Percentiles rank a stretch among this genome's conserved stretches.
phyloP scores from a whole-genome alignment of 352 stramenopile species.

The Phytophthora tentaculata region DNA sequence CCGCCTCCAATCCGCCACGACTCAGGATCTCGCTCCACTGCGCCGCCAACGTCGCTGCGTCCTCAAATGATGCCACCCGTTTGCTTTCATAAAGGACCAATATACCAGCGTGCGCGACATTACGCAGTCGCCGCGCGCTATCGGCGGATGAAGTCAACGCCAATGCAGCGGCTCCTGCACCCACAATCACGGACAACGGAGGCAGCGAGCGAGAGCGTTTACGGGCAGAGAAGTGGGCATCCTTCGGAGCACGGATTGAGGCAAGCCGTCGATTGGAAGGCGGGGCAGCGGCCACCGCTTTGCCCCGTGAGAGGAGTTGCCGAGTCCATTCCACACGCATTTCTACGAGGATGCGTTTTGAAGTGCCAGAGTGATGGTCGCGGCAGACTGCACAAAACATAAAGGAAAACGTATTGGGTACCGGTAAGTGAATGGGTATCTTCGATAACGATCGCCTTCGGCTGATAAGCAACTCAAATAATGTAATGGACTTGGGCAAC shows the following conservation, averaged over 20 bases:
- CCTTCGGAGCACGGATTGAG: not conserved
- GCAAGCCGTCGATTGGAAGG: slow-evolving; percentile 7
- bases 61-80: slow-evolving; percentile 12
- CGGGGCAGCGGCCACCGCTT: not conserved
- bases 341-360: not conserved
- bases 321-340: slow-evolving; percentile 21
- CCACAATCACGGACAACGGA: slow-evolving; percentile 24
- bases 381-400: too few relatives aligned
- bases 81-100: slow-evolving; percentile 36
- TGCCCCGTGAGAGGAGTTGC: slow-evolving; percentile 17
- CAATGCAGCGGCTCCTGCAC: slow-evolving; percentile 18
- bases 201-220: slow-evolving; percentile 26
- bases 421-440: too few relatives aligned
- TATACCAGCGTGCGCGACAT: slow-evolving; percentile 36
- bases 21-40: slow-evolving; percentile 21
- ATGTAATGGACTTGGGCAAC: not conserved
- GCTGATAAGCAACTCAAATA: not conserved
- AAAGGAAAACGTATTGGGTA: too few relatives aligned
- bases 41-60: not conserved
- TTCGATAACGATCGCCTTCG: too few relatives aligned
- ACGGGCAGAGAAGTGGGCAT: not conserved
- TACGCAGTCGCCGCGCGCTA: slow-evolving; percentile 23
- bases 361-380: slow-evolving; percentile 22
- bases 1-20: slow-evolving; percentile 20
- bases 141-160: slow-evolving; percentile 19